These are phyloP conservation scores for Exophiala alcalophila DNA, from an alignment of 2,329 filamentous ascomycete genomes.

Conservation along the genomic window DNA sequence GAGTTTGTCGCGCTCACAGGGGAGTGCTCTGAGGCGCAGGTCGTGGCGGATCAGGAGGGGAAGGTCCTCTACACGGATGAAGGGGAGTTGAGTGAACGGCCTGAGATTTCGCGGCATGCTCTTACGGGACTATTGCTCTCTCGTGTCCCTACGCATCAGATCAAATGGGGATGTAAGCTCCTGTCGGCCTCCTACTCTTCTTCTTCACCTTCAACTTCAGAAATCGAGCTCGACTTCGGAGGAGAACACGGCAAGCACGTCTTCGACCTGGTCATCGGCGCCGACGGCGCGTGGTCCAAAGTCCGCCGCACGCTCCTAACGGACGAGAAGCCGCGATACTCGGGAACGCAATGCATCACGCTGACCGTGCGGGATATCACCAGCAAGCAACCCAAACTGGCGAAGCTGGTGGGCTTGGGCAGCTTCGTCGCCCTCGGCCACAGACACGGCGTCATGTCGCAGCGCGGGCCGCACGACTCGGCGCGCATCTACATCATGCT, in stretches of 20 bases:
- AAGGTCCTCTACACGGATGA: conserved; percentile 26
- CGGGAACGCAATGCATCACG: conserved; percentile 29
- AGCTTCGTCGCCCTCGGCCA: conserved; percentile 30
- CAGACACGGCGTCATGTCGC: conserved; percentile 32
- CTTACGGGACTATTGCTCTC: conserved; percentile 32
- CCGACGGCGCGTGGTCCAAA: conserved; percentile 22
- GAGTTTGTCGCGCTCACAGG: conserved; percentile 31
- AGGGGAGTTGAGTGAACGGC: conserved; percentile 22
- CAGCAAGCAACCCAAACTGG: conserved; percentile 29
- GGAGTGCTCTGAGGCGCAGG: conserved; percentile 31
- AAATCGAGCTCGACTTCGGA: conserved; percentile 14
- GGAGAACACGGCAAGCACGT: too few species aligned
- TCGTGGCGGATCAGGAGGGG: conserved; percentile 18
- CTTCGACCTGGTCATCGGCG: conserved; percentile 24
- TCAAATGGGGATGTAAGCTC: conserved; percentile 33
- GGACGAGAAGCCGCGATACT: conserved; percentile 18
- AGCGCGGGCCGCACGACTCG: conserved; percentile 31
- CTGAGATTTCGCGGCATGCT: conserved; percentile 32
- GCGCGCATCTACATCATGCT: conserved; percentile 32
- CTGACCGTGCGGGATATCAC: conserved; percentile 28
- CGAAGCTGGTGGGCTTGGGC: conserved; percentile 31
- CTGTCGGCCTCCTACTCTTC: too few species aligned
- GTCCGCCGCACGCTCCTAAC: conserved; percentile 15
- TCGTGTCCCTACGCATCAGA: conserved; percentile 28
- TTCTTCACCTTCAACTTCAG: not conserved